These are phyloP conservation scores for Pholiota conissans DNA, from an alignment of 768 basidiomycete genomes.

Conservation along the genomic window DNA sequence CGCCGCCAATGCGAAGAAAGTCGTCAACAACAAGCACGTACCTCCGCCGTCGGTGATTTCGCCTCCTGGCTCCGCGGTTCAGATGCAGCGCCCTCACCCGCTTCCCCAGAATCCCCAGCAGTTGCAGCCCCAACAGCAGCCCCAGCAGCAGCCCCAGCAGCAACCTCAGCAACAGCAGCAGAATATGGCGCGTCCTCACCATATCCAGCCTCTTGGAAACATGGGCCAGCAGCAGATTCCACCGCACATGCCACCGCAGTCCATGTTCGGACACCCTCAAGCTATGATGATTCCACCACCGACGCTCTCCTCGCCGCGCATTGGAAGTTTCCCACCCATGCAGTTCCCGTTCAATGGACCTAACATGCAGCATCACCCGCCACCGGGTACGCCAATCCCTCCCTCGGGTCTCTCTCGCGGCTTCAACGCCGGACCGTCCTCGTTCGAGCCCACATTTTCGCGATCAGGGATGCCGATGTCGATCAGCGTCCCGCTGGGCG, in stretches of 20 bases:
- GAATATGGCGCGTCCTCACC: constrained; percentile 44
- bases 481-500: constrained; percentile 23
- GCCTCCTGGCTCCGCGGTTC: constrained; percentile 28
- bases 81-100: constrained; percentile 34
- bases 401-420: constrained; percentile 56
- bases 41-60: constrained; percentile 16
- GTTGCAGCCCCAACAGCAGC: constrained; percentile 17
- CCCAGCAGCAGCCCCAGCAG: constrained; percentile 22
- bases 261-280: constrained; percentile 44
- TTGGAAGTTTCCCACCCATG: constrained; percentile 47
- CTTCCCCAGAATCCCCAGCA: constrained; percentile 32
- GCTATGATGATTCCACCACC: constrained; percentile 38
- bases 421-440: constrained; percentile 45
- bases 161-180: constrained; percentile 35
- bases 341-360: constrained; percentile 54
- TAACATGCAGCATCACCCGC: constrained; percentile 40
- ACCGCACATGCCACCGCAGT: constrained; percentile 41
- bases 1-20: constrained; percentile 54
- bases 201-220: constrained; percentile 45
- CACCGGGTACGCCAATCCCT: constrained; percentile 39
- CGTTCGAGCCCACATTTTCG: constrained; percentile 56
- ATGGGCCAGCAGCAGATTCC: constrained; percentile 41
- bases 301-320: constrained; percentile 57
- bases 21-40: constrained; percentile 41
- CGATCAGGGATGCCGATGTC: constrained; percentile 36